phyloP scores from a whole-genome alignment of 1,139 yeast genomes.

The Kurtzmaniella quercitrusa region DNA sequence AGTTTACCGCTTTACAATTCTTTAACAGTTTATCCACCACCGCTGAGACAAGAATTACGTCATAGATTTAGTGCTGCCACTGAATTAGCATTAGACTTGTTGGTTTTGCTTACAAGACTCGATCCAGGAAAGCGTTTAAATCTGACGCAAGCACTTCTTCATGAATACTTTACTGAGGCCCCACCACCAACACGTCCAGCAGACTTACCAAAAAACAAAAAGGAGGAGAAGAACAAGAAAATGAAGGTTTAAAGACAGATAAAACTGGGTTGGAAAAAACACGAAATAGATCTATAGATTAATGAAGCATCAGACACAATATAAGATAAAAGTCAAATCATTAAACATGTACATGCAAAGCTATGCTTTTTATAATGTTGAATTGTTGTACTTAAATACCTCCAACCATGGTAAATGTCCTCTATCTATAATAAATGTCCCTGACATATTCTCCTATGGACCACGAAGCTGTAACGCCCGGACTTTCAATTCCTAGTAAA shows the following conservation, averaged over 20 bases:
- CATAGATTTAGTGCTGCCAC: slow-evolving; percentile 90
- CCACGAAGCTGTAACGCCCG: slow-evolving; percentile 79
- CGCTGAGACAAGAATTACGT: slow-evolving; percentile 76
- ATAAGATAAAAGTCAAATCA: background rate
- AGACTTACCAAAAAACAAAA: slow-evolving; percentile 54
- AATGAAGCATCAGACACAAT: background rate
- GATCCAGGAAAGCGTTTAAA: slow-evolving; percentile 75
- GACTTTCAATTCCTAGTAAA: slow-evolving; percentile 81
- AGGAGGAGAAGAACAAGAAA: slow-evolving; percentile 16
- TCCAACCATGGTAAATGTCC: too few relatives aligned
- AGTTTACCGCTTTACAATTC: slow-evolving; percentile 73
- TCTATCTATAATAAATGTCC: slow-evolving; percentile 26
- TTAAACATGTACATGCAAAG: background rate
- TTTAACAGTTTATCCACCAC: slow-evolving; percentile 73
- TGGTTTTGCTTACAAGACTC: slow-evolving; percentile 69
- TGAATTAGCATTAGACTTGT: slow-evolving; percentile 73
- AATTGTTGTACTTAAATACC: too few relatives aligned
- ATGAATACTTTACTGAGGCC: slow-evolving; percentile 65
- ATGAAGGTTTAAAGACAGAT: slow-evolving; percentile 12
- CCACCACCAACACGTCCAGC: slow-evolving; percentile 79
- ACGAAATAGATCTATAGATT: slow-evolving; percentile 5
- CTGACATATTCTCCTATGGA: slow-evolving; percentile 76
- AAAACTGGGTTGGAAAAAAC: too few relatives aligned
- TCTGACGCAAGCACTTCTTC: slow-evolving; percentile 61
- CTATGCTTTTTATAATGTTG: too few relatives aligned